These are phyloP conservation scores for Podospora bellae-mahoneyi DNA, from an alignment of 495 filamentous ascomycete genomes.

Conservation along the genomic window DNA sequence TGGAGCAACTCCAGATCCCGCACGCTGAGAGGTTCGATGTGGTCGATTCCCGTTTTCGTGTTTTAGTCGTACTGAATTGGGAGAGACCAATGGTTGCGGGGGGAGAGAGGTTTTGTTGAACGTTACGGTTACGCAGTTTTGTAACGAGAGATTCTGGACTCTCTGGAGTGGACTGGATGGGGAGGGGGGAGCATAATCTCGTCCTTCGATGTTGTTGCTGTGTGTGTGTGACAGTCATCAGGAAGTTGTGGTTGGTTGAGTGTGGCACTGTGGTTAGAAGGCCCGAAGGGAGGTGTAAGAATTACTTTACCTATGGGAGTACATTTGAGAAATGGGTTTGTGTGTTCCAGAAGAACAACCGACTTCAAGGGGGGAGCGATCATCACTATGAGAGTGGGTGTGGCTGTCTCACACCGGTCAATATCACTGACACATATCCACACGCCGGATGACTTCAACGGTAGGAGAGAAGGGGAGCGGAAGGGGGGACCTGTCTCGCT, in stretches of 20 bases:
- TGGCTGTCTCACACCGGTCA: not conserved
- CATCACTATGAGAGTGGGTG: not conserved
- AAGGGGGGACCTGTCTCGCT: not conserved
- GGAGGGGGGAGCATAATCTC: not conserved
- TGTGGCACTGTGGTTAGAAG: not conserved
- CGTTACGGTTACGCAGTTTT: not conserved
- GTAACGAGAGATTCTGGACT: not conserved
- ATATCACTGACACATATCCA: not conserved
- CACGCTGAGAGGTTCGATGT: not conserved
- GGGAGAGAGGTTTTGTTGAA: not conserved
- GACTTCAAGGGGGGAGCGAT: not conserved
- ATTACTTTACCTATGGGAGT: not conserved
- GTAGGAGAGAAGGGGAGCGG: not conserved
- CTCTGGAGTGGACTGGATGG: not conserved
- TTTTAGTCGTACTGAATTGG: conserved; percentile 3
- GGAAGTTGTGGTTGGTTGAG: not conserved
- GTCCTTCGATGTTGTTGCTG: not conserved
- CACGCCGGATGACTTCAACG: not conserved
- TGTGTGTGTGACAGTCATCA: not conserved
- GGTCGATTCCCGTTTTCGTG: conserved; percentile 10
- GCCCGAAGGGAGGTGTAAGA: not conserved
- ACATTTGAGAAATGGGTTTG: not conserved
- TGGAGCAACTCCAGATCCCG: conserved; percentile 8
- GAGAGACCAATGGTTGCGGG: not conserved
- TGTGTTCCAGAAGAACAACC: not conserved